Conservation (phyloP, 345 rosid species). For the Arabis hirsuta region DNA sequence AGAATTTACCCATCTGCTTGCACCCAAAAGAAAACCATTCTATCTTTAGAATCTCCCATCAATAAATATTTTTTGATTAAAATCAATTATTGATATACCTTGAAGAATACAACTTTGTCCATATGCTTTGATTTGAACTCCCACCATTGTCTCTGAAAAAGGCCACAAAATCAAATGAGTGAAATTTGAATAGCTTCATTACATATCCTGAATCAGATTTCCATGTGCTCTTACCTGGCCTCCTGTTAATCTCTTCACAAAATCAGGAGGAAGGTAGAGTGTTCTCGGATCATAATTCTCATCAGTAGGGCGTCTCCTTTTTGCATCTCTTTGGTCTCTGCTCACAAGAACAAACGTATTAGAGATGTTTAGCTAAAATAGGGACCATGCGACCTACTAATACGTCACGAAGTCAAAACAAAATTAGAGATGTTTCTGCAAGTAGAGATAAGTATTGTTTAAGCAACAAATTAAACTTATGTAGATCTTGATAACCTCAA, state of each 20-base stretch:
- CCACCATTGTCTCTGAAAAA: slow-evolving; percentile 97
- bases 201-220: slow-evolving; percentile 29
- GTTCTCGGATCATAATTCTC: slow-evolving; percentile 77
- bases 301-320: slow-evolving; percentile 72
- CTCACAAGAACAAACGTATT: slow-evolving; percentile 32
- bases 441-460: background rate
- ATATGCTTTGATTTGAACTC: slow-evolving; percentile 96
- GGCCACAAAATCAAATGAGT: slow-evolving; percentile 33
- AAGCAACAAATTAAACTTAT: slow-evolving; percentile 5
- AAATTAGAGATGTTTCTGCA: slow-evolving; percentile 2
- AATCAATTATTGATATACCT: slow-evolving; percentile 53
- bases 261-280: slow-evolving; percentile 85
- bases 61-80: slow-evolving; percentile 2
- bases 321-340: slow-evolving; percentile 75
- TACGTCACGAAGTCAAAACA: slow-evolving; percentile 9
- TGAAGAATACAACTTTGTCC: slow-evolving; percentile 98
- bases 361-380: slow-evolving; percentile 13
- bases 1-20: slow-evolving; percentile 95
- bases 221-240: slow-evolving; percentile 68
- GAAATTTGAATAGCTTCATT: slow-evolving; percentile 19
- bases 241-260: slow-evolving; percentile 74
- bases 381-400: background rate
- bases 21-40: slow-evolving; percentile 20
- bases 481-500: slow-evolving; percentile 10
- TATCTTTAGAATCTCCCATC: background rate